phyloP scores from a whole-genome alignment of 2,329 filamentous ascomycete species.

The Nothophoma quercina region DNA sequence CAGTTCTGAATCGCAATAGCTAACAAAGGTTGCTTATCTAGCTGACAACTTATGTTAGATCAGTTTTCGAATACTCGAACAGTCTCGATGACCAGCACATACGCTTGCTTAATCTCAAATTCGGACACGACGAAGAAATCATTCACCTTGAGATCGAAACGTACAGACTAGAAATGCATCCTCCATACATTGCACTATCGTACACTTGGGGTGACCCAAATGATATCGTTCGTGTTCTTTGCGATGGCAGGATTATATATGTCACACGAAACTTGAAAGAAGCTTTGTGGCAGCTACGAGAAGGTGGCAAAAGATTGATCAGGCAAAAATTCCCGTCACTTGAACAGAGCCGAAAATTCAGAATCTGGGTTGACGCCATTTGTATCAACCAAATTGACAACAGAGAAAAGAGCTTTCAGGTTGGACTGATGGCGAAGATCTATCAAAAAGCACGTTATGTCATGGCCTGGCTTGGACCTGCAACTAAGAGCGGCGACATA shows the following conservation, averaged over 20 bases:
- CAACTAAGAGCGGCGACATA: slow-evolving; percentile 16
- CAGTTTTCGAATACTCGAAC: background rate
- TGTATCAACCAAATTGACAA: slow-evolving; percentile 28
- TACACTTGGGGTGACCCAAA: background rate
- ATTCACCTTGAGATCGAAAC: slow-evolving; percentile 1
- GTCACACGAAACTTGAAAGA: background rate
- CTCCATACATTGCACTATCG: background rate
- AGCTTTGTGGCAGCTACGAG: background rate
- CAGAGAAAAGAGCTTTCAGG: slow-evolving; percentile 23
- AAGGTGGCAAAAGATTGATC: background rate
- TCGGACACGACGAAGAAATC: background rate
- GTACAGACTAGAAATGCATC: background rate
- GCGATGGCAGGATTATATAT: background rate
- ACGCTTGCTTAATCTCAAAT: background rate
- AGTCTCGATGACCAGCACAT: background rate
- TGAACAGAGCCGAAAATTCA: background rate
- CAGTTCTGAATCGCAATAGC: no score
- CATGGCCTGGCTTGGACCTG: slow-evolving; percentile 23
- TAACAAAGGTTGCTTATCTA: no score
- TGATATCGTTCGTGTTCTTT: background rate
- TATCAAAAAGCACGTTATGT: slow-evolving; percentile 15
- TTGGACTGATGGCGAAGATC: slow-evolving; percentile 23
- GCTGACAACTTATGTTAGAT: no score
- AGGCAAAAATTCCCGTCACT: background rate
- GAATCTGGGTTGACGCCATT: slow-evolving; percentile 26